Evolutionary conservation across 2,329 filamentous ascomycete genomes (phyloP).

Genomic region (Lasiodiplodia hormozganensis): DNA sequence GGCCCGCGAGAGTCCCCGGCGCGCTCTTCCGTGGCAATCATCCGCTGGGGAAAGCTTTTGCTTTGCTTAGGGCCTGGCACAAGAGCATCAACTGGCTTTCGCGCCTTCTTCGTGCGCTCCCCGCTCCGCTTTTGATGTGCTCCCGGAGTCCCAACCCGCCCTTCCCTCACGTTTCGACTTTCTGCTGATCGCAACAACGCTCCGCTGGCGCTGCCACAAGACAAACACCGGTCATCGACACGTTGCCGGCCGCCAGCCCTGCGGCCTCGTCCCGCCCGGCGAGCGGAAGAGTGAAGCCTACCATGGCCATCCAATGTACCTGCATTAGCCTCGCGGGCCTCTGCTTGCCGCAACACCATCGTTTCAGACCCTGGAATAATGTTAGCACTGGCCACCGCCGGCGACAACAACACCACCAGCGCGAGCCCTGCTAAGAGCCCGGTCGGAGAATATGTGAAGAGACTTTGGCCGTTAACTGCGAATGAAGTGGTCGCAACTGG

Average conservation of each 20-base stretch:
- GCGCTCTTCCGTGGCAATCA: conserved; percentile 14
- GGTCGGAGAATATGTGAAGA: conserved; percentile 7
- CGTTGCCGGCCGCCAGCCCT: background rate
- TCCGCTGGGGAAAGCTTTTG: conserved; percentile 13
- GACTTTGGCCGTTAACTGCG: background rate
- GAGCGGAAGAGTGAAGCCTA: conserved; percentile 1
- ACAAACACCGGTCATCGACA: conserved; percentile 2
- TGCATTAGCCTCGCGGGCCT: conserved; percentile 11
- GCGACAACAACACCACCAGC: background rate
- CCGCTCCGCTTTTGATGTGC: conserved; percentile 20
- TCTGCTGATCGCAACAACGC: conserved; percentile 8
- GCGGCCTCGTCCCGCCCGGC: background rate
- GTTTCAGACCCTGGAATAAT: conserved; percentile 15
- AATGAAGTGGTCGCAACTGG: background rate
- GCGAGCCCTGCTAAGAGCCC: background rate
- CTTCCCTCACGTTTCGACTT: conserved; percentile 9
- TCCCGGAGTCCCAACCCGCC: background rate
- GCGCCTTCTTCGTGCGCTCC: background rate
- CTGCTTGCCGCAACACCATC: conserved; percentile 18
- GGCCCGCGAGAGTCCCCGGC: background rate
- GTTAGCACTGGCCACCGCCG: background rate
- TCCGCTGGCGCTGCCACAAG: background rate
- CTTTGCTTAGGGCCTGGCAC: background rate
- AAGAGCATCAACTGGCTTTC: conserved; percentile 1
- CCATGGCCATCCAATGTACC: conserved; percentile 6